Conservation (phyloP, 805 yeast genomes). For the Debaryomyces prosopidis region DNA sequence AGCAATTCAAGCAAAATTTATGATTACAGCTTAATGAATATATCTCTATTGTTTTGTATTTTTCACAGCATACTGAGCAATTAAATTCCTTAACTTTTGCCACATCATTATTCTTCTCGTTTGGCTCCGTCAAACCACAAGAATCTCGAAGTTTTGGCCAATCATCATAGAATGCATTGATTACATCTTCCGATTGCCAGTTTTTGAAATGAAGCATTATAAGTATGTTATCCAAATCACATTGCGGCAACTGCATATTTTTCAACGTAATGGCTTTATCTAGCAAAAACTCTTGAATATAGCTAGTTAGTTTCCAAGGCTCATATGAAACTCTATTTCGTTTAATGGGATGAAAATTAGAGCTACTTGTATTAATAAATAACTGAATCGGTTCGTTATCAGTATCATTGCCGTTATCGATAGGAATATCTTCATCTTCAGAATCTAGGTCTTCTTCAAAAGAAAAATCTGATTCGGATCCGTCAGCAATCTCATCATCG, state of each 20-base stretch:
- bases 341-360: neutral
- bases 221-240: constrained; percentile 30
- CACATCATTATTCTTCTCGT: constrained; percentile 9
- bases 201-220: constrained; percentile 35
- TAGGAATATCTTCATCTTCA: constrained; percentile 5
- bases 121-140: constrained; percentile 25
- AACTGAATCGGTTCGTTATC: constrained; percentile 4
- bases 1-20: constrained; percentile 69
- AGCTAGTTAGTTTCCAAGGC: constrained; percentile 28
- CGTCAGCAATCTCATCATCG: constrained; percentile 9
- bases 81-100: constrained; percentile 23
- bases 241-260: constrained; percentile 24
- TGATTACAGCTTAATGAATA: constrained; percentile 71
- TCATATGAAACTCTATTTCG: constrained; percentile 14
- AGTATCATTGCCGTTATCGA: neutral
- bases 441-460: constrained; percentile 13
- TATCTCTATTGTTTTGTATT: constrained; percentile 27
- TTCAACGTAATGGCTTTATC: constrained; percentile 21
- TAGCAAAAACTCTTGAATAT: constrained; percentile 24
- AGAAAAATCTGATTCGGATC: constrained; percentile 11
- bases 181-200: constrained; percentile 43
- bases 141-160: constrained; percentile 20
- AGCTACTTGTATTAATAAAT: neutral
- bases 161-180: constrained; percentile 37
- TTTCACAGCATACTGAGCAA: constrained; percentile 78